Percentiles rank a stretch among this genome's conserved stretches.
Conservation (phyloP, 1,139 yeast genomes). For the Candida freyschussii region DNA sequence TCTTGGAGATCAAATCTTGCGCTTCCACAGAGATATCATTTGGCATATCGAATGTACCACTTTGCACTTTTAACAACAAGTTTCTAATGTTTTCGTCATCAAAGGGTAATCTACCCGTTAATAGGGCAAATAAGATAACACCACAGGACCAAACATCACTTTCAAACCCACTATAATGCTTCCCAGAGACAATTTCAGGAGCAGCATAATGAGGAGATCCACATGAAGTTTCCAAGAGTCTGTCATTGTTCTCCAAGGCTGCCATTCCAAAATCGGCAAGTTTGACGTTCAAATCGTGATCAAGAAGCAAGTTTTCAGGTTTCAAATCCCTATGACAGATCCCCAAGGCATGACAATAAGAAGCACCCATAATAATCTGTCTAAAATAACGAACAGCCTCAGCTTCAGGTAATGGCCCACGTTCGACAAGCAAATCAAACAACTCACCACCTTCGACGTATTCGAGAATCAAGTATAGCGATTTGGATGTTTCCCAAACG, state of each 20-base stretch:
- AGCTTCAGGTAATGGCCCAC: constrained; percentile 72
- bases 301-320: constrained; percentile 71
- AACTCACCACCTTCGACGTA: constrained; percentile 83
- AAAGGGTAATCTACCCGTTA: constrained; percentile 77
- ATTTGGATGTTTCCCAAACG: constrained; percentile 81
- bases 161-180: constrained; percentile 75
- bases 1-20: constrained; percentile 58
- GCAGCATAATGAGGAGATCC: constrained; percentile 89
- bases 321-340: constrained; percentile 80
- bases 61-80: constrained; percentile 65
- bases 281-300: constrained; percentile 61
- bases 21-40: constrained; percentile 60
- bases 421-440: constrained; percentile 69
- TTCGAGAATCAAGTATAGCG: constrained; percentile 67
- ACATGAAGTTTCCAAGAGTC: constrained; percentile 70
- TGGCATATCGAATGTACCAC: constrained; percentile 73
- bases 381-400: constrained; percentile 74
- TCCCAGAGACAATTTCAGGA: constrained; percentile 78
- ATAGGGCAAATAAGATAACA: constrained; percentile 67
- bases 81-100: constrained; percentile 77
- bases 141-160: constrained; percentile 89
- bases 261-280: constrained; percentile 90
- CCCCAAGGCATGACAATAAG: constrained; percentile 78
- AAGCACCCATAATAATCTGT: constrained; percentile 71
- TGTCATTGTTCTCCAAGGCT: constrained; percentile 69